Conservation (phyloP, 2,329 filamentous ascomycete species). For the Rhynchosporium graminicola region DNA sequence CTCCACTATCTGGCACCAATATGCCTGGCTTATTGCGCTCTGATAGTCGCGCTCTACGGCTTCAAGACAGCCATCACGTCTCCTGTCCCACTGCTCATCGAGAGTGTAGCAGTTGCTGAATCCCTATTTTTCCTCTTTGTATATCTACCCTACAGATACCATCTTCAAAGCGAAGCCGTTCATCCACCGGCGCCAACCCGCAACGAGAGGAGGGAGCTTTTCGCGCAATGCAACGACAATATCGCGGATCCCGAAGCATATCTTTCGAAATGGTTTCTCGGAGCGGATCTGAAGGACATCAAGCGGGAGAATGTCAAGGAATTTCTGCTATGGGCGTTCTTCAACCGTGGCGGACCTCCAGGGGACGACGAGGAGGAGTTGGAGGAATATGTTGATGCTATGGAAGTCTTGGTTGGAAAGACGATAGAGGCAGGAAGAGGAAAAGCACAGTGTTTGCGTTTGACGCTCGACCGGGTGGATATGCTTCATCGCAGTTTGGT, state of each 20-base stretch:
- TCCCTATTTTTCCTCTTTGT: conserved; percentile 54
- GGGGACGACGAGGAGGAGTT: conserved; percentile 53
- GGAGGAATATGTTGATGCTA: conserved; percentile 53
- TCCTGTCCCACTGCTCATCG: conserved; percentile 35
- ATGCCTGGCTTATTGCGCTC: conserved; percentile 48
- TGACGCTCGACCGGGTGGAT: conserved; percentile 59
- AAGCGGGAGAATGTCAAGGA: conserved; percentile 60
- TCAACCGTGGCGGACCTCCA: conserved; percentile 48
- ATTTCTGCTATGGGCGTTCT: conserved; percentile 62
- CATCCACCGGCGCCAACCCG: conserved; percentile 50
- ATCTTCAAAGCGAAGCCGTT: conserved; percentile 52
- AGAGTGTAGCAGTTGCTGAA: conserved; percentile 52
- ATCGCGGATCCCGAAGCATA: conserved; percentile 55
- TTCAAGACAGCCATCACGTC: conserved; percentile 35
- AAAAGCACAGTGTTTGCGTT: conserved; percentile 52
- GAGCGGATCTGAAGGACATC: conserved; percentile 53
- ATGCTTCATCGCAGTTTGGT: conserved; percentile 57
- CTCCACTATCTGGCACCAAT: conserved; percentile 53
- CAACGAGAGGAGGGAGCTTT: conserved; percentile 51
- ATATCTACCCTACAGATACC: conserved; percentile 53
- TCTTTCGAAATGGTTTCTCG: conserved; percentile 59
- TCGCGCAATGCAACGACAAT: conserved; percentile 51
- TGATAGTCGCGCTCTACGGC: conserved; percentile 39
- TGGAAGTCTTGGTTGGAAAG: conserved; percentile 53
- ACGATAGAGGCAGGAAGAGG: conserved; percentile 54